These are phyloP conservation scores for Podaxis sp. DNA, from an alignment of 768 basidiomycete species.

Conservation along the genomic window DNA sequence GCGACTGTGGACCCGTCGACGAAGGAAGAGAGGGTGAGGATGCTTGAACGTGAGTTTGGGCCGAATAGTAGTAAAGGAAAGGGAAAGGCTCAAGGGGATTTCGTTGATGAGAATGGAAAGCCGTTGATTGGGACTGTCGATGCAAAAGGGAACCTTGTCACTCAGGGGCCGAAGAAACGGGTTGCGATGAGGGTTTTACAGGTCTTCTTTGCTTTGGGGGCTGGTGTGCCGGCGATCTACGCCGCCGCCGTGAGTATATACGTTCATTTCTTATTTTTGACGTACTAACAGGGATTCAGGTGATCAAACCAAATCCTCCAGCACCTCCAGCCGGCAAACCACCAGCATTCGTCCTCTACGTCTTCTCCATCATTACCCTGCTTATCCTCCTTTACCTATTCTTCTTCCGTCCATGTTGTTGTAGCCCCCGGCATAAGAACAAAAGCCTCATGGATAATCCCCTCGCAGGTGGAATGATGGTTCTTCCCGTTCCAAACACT, in stretches of 20 bases:
- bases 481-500: constrained; percentile 49
- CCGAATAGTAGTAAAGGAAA: constrained; percentile 32
- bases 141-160: constrained; percentile 55
- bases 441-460: constrained; percentile 20
- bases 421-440: constrained; percentile 27
- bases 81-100: constrained; percentile 26
- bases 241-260: constrained; percentile 53
- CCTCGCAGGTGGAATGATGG: constrained; percentile 52
- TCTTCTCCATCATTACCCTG: not conserved
- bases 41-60: constrained; percentile 71
- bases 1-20: constrained; percentile 43
- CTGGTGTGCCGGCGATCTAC: constrained; percentile 59
- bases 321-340: not conserved
- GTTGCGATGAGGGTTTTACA: constrained; percentile 46
- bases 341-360: not conserved
- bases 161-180: constrained; percentile 64
- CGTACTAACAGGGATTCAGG: not conserved
- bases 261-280: not conserved
- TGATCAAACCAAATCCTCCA: not conserved
- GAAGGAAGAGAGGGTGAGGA: constrained; percentile 68
- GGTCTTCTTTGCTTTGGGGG: constrained; percentile 48
- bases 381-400: not conserved
- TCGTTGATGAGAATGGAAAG: constrained; percentile 46
- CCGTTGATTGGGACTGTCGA: constrained; percentile 60
- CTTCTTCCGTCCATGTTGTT: constrained; percentile 47